phyloP scores from a whole-genome alignment of 306 rosid species.

The Ochetophila trinervis region DNA sequence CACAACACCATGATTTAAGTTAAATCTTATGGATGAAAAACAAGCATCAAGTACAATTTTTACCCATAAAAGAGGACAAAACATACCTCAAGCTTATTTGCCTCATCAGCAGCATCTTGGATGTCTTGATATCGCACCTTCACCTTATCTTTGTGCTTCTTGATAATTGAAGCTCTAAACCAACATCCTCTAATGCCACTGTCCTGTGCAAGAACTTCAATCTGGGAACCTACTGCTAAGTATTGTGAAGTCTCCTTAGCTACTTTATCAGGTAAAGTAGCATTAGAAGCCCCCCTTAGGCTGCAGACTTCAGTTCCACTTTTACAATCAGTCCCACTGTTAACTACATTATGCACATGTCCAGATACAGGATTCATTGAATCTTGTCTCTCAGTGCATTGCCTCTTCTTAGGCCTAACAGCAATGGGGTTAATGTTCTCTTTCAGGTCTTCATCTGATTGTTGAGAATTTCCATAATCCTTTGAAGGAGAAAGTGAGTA shows the following conservation, averaged over 20 bases:
- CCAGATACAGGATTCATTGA: constrained; percentile 2
- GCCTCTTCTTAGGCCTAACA: constrained; percentile 64
- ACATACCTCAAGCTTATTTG: constrained; percentile 69
- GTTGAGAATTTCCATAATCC: constrained; percentile 39
- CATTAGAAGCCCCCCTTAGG: constrained; percentile 17
- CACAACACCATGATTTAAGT: neutral
- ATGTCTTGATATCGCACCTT: constrained; percentile 76
- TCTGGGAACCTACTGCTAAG: constrained; percentile 48
- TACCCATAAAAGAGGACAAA: neutral
- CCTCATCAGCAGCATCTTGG: constrained; percentile 69
- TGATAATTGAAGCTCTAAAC: constrained; percentile 72
- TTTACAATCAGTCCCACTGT: constrained; percentile 20
- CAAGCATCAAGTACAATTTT: neutral
- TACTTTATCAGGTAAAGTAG: constrained; percentile 20
- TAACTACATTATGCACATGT: constrained; percentile 16
- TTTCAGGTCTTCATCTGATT: constrained; percentile 38
- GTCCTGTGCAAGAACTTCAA: constrained; percentile 88
- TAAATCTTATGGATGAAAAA: neutral
- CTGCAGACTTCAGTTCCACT: constrained; percentile 24
- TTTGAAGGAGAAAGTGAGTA: constrained; percentile 38
- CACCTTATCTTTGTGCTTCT: constrained; percentile 60
- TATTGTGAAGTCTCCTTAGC: constrained; percentile 16
- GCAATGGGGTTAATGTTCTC: constrained; percentile 28
- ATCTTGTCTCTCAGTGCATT: constrained; percentile 26
- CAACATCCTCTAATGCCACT: constrained; percentile 93